Conservation (phyloP, 2,329 filamentous ascomycete species). For the Bipolaris victoriae region DNA sequence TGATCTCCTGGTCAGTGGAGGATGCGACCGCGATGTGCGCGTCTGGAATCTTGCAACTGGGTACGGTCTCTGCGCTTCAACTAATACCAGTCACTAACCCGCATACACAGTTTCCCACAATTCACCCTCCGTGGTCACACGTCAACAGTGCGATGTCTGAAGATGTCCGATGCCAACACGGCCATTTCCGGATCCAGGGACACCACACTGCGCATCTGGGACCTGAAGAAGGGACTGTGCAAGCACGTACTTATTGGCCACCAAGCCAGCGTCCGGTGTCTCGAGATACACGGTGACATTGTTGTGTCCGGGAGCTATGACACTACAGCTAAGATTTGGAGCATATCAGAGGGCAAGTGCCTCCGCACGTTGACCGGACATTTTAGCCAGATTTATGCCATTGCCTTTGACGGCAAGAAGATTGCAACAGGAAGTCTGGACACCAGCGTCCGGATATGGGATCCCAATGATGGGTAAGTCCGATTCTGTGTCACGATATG, state of each 20-base stretch:
- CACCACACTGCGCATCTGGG: conserved; percentile 94
- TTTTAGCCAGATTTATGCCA: conserved; percentile 98
- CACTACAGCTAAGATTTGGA: conserved; percentile 96
- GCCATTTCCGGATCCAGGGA: conserved; percentile 96
- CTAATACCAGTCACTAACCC: conserved; percentile 16
- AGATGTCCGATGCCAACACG: conserved; percentile 94
- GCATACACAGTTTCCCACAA: conserved; percentile 32
- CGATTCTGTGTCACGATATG: conserved; percentile 22
- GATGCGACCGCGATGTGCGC: conserved; percentile 93
- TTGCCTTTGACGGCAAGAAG: conserved; percentile 91
- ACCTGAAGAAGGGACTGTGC: conserved; percentile 85
- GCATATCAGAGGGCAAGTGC: conserved; percentile 92
- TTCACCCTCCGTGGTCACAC: conserved; percentile 87
- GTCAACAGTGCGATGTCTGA: conserved; percentile 93
- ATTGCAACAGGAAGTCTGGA: conserved; percentile 96
- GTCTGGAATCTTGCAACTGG: conserved; percentile 96
- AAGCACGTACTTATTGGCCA: conserved; percentile 92
- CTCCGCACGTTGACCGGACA: conserved; percentile 89
- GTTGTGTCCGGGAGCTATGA: conserved; percentile 99
- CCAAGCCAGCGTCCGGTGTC: conserved; percentile 90
- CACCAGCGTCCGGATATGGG: conserved; percentile 97
- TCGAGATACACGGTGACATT: conserved; percentile 95
- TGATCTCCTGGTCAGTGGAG: conserved; percentile 91
- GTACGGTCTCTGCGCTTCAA: conserved; percentile 57
- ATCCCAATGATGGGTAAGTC: conserved; percentile 81